Conservation (phyloP, 129 eudicot species). For the Flaveria linearis region DNA sequence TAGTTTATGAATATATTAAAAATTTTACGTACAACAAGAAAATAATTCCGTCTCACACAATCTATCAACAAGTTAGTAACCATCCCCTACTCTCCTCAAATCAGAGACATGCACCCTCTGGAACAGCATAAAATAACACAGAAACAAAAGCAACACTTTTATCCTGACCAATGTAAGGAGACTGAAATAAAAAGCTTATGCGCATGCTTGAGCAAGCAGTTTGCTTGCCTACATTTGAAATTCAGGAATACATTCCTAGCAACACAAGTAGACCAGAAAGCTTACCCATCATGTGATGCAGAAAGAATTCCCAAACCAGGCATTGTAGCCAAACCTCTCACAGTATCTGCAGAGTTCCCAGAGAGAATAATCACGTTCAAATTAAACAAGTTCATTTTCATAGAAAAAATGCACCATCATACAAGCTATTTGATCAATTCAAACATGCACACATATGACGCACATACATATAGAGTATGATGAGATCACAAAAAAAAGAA, state of each 20-base stretch:
- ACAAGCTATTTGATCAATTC: constrained; percentile 7
- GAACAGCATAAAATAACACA: constrained; percentile 20
- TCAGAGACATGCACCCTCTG: background rate
- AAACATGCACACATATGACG: constrained; percentile 13
- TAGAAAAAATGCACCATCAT: constrained; percentile 15
- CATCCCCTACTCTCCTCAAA: constrained; percentile 15
- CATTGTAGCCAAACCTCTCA: constrained; percentile 91
- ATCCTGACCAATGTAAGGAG: constrained; percentile 1
- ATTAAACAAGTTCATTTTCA: background rate
- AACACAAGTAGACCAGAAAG: constrained; percentile 23
- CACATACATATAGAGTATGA: constrained; percentile 8
- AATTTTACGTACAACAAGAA: background rate
- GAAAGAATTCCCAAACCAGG: constrained; percentile 85
- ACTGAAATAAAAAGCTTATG: background rate
- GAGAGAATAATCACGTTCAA: constrained; percentile 12
- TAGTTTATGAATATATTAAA: background rate
- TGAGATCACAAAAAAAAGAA: constrained; percentile 24
- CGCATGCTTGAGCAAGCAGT: background rate
- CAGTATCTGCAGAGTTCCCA: constrained; percentile 70
- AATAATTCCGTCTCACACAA: background rate
- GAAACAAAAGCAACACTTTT: background rate
- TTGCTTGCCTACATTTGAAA: constrained; percentile 21
- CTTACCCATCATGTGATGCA: constrained; percentile 99
- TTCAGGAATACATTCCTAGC: constrained; percentile 5
- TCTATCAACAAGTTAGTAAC: constrained; percentile 14